phyloP scores from a whole-genome alignment of 805 yeast genomes.

The Cyberlindnera subsufficiens region DNA sequence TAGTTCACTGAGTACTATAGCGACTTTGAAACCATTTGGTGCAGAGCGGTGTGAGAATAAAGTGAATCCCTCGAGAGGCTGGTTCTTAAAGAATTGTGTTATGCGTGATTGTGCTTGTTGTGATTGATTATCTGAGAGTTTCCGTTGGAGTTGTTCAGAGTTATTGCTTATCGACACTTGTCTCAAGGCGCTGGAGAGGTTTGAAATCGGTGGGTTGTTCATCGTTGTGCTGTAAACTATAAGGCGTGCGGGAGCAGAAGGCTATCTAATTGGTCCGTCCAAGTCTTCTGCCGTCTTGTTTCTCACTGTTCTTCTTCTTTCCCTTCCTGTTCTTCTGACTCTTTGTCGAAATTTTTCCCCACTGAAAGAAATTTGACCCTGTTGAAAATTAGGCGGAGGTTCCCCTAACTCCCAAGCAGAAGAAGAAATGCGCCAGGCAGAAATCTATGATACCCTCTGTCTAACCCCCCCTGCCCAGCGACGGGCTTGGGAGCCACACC shows the following conservation, averaged over 20 bases:
- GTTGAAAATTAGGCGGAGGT: too few species aligned
- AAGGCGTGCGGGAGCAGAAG: neutral
- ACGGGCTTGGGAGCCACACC: too few species aligned
- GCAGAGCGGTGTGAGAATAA: slow-evolving; percentile 82
- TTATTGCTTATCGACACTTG: slow-evolving; percentile 24
- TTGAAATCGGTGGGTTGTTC: slow-evolving; percentile 27
- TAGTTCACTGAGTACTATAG: slow-evolving; percentile 81
- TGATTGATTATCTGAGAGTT: slow-evolving; percentile 4
- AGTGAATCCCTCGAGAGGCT: slow-evolving; percentile 79
- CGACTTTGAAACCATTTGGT: slow-evolving; percentile 95
- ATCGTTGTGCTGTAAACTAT: neutral
- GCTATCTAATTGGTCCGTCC: too few species aligned
- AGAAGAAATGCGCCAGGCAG: too few species aligned
- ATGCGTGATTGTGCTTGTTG: slow-evolving; percentile 50
- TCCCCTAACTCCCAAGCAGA: too few species aligned
- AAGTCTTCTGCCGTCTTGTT: too few species aligned
- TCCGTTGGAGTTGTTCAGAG: slow-evolving; percentile 2
- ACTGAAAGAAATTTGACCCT: too few species aligned
- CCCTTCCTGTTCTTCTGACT: too few species aligned
- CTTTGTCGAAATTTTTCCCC: too few species aligned
- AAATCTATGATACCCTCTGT: too few species aligned
- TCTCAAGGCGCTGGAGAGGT: slow-evolving; percentile 34
- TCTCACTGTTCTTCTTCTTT: too few species aligned
- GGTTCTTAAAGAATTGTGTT: slow-evolving; percentile 64
- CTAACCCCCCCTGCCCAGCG: too few species aligned